These are phyloP conservation scores for Zygotorulaspora florentina DNA, from an alignment of 805 yeast genomes.

Conservation along the genomic window DNA sequence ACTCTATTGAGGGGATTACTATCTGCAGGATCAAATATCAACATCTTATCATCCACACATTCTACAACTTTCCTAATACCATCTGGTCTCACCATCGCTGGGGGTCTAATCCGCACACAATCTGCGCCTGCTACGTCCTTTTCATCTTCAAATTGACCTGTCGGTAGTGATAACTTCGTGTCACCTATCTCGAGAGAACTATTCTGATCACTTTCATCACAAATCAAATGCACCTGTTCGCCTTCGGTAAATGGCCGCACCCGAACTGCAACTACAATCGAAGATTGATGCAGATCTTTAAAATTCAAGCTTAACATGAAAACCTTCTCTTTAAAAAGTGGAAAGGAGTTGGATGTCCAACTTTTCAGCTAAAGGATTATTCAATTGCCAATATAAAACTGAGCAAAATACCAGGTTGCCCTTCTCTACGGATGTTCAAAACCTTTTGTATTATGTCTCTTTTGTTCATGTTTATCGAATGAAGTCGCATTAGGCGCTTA, in stretches of 20 bases:
- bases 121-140: conserved; percentile 9
- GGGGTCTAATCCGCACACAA: conserved; percentile 9
- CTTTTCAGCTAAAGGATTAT: too few relatives aligned
- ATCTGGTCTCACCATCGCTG: conserved; percentile 33
- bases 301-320: background rate
- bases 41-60: conserved; percentile 80
- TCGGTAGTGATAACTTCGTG: conserved; percentile 18
- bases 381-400: too few relatives aligned
- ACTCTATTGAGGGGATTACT: conserved; percentile 48
- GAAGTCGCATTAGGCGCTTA: background rate
- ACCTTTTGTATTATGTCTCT: background rate
- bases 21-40: conserved; percentile 81
- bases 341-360: background rate
- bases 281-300: conserved; percentile 40
- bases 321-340: background rate
- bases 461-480: background rate
- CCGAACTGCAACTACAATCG: conserved; percentile 72
- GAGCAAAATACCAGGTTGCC: too few relatives aligned
- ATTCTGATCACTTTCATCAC: conserved; percentile 29
- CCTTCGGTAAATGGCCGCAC: conserved; percentile 73
- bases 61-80: conserved; percentile 68
- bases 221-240: conserved; percentile 50
- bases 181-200: conserved; percentile 14
- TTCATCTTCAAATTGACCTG: background rate
- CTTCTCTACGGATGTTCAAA: too few relatives aligned